Evolutionary conservation across 2,329 filamentous ascomycete genomes (phyloP).

Genomic region (Stagonosporopsis cucurbitacearum): DNA sequence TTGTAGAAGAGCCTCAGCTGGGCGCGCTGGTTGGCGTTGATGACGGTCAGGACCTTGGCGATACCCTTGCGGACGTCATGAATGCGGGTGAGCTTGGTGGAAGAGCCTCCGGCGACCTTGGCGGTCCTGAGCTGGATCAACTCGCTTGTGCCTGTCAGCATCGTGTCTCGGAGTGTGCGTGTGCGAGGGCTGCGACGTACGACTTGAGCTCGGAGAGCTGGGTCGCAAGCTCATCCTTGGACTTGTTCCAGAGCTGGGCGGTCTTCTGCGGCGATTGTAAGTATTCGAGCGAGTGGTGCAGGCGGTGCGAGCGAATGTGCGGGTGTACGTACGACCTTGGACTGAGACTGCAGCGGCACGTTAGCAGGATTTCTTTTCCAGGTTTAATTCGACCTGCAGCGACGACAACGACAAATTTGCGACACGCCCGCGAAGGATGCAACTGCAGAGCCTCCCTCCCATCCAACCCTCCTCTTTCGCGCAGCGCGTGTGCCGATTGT

Average conservation of each 20-base stretch:
- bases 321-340: slow-evolving; percentile 65
- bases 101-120: slow-evolving; percentile 92
- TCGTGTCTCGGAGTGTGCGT: slow-evolving; percentile 15
- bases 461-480: slow-evolving; percentile 18
- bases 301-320: slow-evolving; percentile 21
- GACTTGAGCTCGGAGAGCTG: slow-evolving; percentile 53
- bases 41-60: slow-evolving; percentile 97
- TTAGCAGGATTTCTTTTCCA: slow-evolving; percentile 15
- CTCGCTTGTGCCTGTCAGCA: slow-evolving; percentile 62
- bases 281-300: slow-evolving; percentile 42
- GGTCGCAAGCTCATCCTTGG: slow-evolving; percentile 96
- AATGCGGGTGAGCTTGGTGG: slow-evolving; percentile 80
- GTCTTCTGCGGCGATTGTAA: slow-evolving; percentile 68
- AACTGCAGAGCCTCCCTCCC: slow-evolving; percentile 23
- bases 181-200: slow-evolving; percentile 33
- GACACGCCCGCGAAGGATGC: slow-evolving; percentile 27
- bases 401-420: slow-evolving; percentile 25
- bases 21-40: slow-evolving; percentile 99
- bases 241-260: slow-evolving; percentile 97
- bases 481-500: slow-evolving; percentile 16
- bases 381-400: slow-evolving; percentile 7
- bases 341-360: slow-evolving; percentile 16
- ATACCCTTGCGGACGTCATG: slow-evolving; percentile 99
- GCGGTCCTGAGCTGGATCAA: slow-evolving; percentile 95
- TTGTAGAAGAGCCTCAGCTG: slow-evolving; percentile 98